Conservation (phyloP, 768 basidiomycete genomes). For the Mycena filopes region DNA sequence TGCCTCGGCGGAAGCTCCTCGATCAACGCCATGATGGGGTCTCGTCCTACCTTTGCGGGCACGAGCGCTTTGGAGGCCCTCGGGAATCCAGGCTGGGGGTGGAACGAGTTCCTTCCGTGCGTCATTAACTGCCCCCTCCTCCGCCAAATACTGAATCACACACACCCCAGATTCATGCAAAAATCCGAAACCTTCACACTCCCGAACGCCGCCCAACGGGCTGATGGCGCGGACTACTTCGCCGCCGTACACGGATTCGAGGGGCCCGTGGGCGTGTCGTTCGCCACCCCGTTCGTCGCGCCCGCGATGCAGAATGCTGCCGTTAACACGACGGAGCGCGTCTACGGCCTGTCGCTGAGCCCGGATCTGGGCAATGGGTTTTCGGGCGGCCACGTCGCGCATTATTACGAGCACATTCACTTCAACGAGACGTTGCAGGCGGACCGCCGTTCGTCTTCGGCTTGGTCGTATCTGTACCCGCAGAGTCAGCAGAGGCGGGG, state of each 20-base stretch:
- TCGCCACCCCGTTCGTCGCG: constrained; percentile 27
- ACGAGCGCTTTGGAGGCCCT: constrained; percentile 33
- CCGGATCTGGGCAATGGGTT: constrained; percentile 33
- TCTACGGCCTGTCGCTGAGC: constrained; percentile 25
- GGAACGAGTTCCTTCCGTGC: constrained; percentile 42
- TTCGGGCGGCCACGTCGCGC: constrained; percentile 32
- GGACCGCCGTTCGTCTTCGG: constrained; percentile 31
- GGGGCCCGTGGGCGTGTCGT: constrained; percentile 33
- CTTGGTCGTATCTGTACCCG: constrained; percentile 33
- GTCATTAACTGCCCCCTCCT: background rate
- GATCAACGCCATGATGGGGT: constrained; percentile 42
- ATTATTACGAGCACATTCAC: constrained; percentile 33
- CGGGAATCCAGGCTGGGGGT: constrained; percentile 42
- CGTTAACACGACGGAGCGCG: constrained; percentile 17
- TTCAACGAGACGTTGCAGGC: constrained; percentile 32
- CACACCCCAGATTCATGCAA: constrained; percentile 30
- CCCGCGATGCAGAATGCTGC: constrained; percentile 27
- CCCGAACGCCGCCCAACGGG: constrained; percentile 25
- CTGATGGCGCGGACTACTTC: constrained; percentile 30
- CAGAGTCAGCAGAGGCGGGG: constrained; percentile 13
- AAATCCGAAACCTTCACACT: constrained; percentile 35
- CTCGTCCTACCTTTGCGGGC: constrained; percentile 33
- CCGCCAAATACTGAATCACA: too few species aligned
- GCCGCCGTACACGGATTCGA: constrained; percentile 28
- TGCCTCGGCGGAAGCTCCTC: constrained; percentile 42